phyloP scores from a whole-genome alignment of 2,329 filamentous ascomycete species.

The Xylaria sp. region DNA sequence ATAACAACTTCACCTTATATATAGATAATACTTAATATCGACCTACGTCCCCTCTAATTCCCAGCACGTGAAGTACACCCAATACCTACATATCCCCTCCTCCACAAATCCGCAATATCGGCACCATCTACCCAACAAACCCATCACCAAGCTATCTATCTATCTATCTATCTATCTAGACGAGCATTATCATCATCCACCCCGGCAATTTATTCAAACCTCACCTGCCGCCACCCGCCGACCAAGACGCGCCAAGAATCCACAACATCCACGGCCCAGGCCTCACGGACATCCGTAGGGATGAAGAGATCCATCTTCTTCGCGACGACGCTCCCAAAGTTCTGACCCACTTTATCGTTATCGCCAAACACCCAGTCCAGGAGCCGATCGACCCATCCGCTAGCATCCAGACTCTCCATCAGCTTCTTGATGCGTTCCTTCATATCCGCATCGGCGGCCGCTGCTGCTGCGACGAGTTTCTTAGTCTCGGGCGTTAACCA shows the following conservation, averaged over 20 bases:
- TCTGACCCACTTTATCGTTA: neutral
- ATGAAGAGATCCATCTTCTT: conserved; percentile 17
- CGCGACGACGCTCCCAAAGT: neutral
- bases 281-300: conserved; percentile 15
- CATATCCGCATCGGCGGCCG: conserved; percentile 43
- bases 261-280: conserved; percentile 45
- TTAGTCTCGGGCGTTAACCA: conserved; percentile 50
- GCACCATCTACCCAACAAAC: too few species aligned
- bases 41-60: too few species aligned
- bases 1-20: too few species aligned
- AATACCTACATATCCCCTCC: too few species aligned
- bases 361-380: conserved; percentile 48
- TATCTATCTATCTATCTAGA: too few species aligned
- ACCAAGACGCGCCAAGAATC: conserved; percentile 47
- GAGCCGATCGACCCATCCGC: conserved; percentile 53
- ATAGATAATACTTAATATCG: too few species aligned
- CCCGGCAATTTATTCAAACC: conserved; percentile 25
- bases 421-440: conserved; percentile 49
- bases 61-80: too few species aligned
- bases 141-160: too few species aligned
- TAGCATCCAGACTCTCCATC: conserved; percentile 46
- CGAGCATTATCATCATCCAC: too few species aligned
- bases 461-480: conserved; percentile 44
- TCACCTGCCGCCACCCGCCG: conserved; percentile 45
- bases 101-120: too few species aligned